Evolutionary conservation across 2,329 filamentous ascomycete species (phyloP), one percentile per base, ranked within the genome.

Genomic region (Colletotrichum sp.): DNA sequence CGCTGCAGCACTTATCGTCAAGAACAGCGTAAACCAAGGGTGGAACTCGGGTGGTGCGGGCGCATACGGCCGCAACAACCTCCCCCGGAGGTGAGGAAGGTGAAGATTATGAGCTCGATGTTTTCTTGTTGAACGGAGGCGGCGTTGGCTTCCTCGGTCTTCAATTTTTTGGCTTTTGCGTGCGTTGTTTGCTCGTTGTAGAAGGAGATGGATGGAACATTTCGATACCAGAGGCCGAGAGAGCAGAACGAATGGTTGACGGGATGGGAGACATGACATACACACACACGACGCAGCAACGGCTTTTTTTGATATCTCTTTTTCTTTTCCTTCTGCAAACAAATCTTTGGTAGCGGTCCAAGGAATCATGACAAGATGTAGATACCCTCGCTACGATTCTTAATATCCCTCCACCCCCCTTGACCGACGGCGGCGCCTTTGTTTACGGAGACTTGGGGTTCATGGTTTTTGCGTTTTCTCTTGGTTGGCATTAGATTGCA

Each of bases 1-100:
- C 21, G 96, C 96, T 1, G 97, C 97, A 6, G 96, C 98, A 81
- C 92, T 96, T 85, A 99, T 99, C 85, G 96, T 99, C 70, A 92
- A 94, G 83, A 96, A 98, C 87, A 99, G 96, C 86, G 91, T 98
- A 52, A 86, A 81, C 72, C 90, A 92, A 80, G 89, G 89, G 48
- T 91, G 88, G 87, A 88, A 86, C 75, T 82, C 85, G 21, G 86
- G 83, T n/a, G 84, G 83, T 34, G 78, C 81, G 55, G 85, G 84
- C 59, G 86, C 86, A 67, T 90, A 87, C 80, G 87, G 85, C 65
- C 83, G 86, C 69, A 88, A 86, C 76, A 86, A 83, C 67, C 78
- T 89, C 74, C 89, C 90, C 13, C 84, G 86, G 79, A 85, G 90
- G 80, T 91, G 82, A 85, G 70, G 70, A 21, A 52, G 61, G 66